phyloP scores from a whole-genome alignment of 352 stramenopile species.

The Pythium volutum region DNA sequence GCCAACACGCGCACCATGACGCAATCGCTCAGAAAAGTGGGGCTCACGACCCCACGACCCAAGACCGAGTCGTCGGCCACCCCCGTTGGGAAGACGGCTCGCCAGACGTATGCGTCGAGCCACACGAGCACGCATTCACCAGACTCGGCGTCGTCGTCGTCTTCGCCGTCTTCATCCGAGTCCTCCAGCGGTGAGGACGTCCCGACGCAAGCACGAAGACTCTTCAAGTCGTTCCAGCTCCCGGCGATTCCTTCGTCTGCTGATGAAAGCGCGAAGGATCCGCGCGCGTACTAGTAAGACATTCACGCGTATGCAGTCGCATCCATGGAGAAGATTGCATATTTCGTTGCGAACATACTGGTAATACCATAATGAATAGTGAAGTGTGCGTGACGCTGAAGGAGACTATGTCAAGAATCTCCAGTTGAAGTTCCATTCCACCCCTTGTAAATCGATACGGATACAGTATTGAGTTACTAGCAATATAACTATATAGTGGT shows the following conservation, averaged over 20 bases:
- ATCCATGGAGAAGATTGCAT: background rate
- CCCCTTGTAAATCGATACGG: background rate
- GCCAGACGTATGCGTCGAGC: background rate
- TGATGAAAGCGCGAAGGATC: background rate
- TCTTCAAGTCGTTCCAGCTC: constrained; percentile 23
- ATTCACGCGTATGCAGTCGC: no score
- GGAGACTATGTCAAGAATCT: background rate
- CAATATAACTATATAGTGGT: no score
- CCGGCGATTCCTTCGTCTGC: background rate
- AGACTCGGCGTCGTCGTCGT: constrained; percentile 5
- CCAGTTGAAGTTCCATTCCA: background rate
- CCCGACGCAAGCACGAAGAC: constrained; percentile 14
- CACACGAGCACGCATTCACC: background rate
- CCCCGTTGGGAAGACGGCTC: background rate
- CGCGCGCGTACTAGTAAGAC: constrained; percentile 3
- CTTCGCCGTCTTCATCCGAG: constrained; percentile 10
- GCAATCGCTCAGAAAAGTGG: constrained; percentile 18
- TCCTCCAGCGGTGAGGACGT: constrained; percentile 8
- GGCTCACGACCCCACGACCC: constrained; percentile 6
- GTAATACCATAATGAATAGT: constrained; percentile 2
- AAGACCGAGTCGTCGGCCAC: background rate
- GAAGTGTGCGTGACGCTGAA: background rate
- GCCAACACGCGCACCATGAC: constrained; percentile 15
- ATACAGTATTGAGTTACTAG: background rate
- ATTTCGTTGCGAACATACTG: constrained; percentile 2